Evolutionary conservation across 768 basidiomycete species (phyloP).

Genomic region (Auriscalpium orientale): DNA sequence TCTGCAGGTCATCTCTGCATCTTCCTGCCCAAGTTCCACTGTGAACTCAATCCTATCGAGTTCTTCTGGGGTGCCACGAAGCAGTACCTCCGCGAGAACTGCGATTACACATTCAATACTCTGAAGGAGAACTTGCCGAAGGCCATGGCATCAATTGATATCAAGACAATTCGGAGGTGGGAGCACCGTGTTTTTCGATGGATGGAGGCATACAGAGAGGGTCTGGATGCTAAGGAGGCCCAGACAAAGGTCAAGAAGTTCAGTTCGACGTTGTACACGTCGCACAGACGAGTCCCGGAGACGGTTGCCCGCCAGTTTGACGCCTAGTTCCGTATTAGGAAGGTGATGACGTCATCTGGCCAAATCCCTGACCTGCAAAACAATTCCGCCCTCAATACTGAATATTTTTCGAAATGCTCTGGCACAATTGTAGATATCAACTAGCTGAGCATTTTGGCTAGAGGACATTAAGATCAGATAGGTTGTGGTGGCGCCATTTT

Average conservation of each 20-base stretch:
- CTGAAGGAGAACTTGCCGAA: constrained; percentile 20
- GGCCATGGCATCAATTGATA: constrained; percentile 16
- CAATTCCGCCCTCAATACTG: too few relatives aligned
- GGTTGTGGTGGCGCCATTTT: too few relatives aligned
- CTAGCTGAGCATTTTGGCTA: too few relatives aligned
- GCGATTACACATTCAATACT: constrained; percentile 20
- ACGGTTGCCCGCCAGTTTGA: background rate
- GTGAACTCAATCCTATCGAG: constrained; percentile 27
- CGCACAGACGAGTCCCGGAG: constrained; percentile 18
- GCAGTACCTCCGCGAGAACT: constrained; percentile 17
- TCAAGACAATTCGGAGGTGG: constrained; percentile 23
- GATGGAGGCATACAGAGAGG: constrained; percentile 27
- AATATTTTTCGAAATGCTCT: too few relatives aligned
- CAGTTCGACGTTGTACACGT: constrained; percentile 25
- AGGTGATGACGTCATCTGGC: too few relatives aligned
- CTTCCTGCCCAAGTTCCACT: constrained; percentile 23
- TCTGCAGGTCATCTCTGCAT: constrained; percentile 20
- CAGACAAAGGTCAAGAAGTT: constrained; percentile 24
- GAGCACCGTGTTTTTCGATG: constrained; percentile 26
- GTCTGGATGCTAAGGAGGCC: constrained; percentile 23
- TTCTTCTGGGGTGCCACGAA: constrained; percentile 27
- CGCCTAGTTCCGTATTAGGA: too few relatives aligned
- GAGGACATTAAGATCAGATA: too few relatives aligned
- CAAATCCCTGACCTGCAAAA: too few relatives aligned
- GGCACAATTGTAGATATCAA: too few relatives aligned